Percentiles rank a stretch among this genome's conserved stretches.
Evolutionary conservation across 306 rosid genomes (phyloP).

Genomic region (Vigna nakashimae): DNA sequence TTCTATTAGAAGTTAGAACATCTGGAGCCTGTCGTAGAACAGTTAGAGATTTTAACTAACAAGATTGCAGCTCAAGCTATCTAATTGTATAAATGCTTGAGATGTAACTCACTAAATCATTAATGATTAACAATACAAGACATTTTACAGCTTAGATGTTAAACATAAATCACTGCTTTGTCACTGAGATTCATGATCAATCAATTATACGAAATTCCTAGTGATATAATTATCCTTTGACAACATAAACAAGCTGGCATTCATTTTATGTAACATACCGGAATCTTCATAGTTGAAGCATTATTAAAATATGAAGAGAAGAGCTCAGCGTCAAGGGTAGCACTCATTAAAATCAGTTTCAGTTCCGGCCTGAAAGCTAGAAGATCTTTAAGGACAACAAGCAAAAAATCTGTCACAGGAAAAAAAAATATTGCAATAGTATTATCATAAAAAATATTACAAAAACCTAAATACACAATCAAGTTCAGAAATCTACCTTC

Average conservation of each 20-base stretch:
- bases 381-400: slow-evolving; percentile 90
- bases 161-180: neutral
- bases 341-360: slow-evolving; percentile 94
- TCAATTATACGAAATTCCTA: slow-evolving; percentile 1
- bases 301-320: slow-evolving; percentile 82
- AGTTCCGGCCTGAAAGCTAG: slow-evolving; percentile 86
- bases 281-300: slow-evolving; percentile 71
- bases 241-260: slow-evolving; percentile 21
- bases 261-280: slow-evolving; percentile 56
- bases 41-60: too few relatives aligned
- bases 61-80: too few relatives aligned
- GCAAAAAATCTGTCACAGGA: slow-evolving; percentile 81
- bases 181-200: slow-evolving; percentile 16
- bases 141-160: neutral
- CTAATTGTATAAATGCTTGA: too few relatives aligned
- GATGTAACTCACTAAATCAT: too few relatives aligned
- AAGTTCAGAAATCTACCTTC: slow-evolving; percentile 73
- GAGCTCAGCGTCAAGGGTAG: slow-evolving; percentile 91
- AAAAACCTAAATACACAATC: slow-evolving; percentile 37
- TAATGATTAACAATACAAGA: too few relatives aligned
- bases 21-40: too few relatives aligned
- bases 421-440: slow-evolving; percentile 36
- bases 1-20: too few relatives aligned
- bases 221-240: slow-evolving; percentile 33
- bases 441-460: slow-evolving; percentile 46